Conservation (phyloP, 2,329 filamentous ascomycete genomes). For the Nigrospora osmanthi region DNA sequence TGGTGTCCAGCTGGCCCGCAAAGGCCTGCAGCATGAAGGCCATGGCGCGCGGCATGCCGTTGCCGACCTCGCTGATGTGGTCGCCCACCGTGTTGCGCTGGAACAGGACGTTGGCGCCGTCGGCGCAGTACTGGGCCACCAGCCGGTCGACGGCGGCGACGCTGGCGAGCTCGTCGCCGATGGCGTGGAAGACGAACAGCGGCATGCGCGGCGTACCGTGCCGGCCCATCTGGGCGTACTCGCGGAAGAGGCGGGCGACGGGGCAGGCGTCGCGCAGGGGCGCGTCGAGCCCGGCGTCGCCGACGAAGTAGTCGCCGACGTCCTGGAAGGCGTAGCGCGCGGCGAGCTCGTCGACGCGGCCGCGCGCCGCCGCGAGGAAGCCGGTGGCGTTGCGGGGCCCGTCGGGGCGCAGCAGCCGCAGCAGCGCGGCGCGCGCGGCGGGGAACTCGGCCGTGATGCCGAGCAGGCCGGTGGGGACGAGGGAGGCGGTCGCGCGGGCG, state of each 20-base stretch:
- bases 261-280: too few relatives aligned
- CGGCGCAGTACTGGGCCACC: constrained; percentile 27
- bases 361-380: constrained; percentile 11
- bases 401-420: constrained; percentile 8
- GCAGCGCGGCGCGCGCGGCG: constrained; percentile 14
- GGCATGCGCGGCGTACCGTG: constrained; percentile 32
- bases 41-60: constrained; percentile 5
- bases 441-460: constrained; percentile 25
- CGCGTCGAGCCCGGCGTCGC: constrained; percentile 6
- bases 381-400: constrained; percentile 13
- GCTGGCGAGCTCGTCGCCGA: constrained; percentile 30
- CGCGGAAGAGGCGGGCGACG: too few relatives aligned
- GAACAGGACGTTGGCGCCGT: constrained; percentile 31
- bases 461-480: constrained; percentile 24
- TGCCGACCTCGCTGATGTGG: constrained; percentile 24
- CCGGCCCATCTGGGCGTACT: constrained; percentile 10
- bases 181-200: constrained; percentile 35
- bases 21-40: too few relatives aligned
- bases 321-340: constrained; percentile 11
- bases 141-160: constrained; percentile 30
- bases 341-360: constrained; percentile 7
- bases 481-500: constrained; percentile 18
- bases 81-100: constrained; percentile 30
- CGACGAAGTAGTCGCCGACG: constrained; percentile 19
- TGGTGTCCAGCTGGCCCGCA: too few relatives aligned